Conservation (phyloP, 495 filamentous ascomycete species). For the Penicillium waksmanii region DNA sequence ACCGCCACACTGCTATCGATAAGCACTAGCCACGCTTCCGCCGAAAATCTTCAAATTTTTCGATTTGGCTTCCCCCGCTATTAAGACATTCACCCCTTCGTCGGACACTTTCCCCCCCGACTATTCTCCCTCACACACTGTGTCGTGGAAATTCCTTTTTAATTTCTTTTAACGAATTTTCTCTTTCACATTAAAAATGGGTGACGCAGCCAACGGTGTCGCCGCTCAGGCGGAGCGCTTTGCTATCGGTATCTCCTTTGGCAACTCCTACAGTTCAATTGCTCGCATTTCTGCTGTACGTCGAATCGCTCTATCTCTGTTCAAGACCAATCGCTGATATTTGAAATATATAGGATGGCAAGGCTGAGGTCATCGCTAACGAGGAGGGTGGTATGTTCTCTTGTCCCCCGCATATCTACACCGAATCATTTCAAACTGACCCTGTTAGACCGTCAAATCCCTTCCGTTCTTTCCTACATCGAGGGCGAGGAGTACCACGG, state of each 20-base stretch:
- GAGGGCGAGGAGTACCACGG: conserved; percentile 96
- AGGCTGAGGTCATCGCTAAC: conserved; percentile 97
- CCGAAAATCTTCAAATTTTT: conserved; percentile 38
- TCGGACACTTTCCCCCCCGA: conserved; percentile 22
- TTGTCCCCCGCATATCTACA: conserved; percentile 15
- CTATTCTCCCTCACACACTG: conserved; percentile 19
- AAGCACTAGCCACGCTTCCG: conserved; percentile 42
- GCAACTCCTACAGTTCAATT: conserved; percentile 97
- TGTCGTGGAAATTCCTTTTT: conserved; percentile 20
- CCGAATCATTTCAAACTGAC: conserved; percentile 17
- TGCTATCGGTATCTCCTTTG: conserved; percentile 95
- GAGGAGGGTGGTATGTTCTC: conserved; percentile 85
- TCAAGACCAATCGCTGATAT: neutral
- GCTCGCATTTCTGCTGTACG: conserved; percentile 74
- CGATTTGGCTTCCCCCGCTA: conserved; percentile 31
- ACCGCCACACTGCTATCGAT: conserved; percentile 47
- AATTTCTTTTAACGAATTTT: conserved; percentile 15
- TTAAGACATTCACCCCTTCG: conserved; percentile 21
- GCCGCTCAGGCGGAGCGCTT: conserved; percentile 59
- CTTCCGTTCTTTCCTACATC: conserved; percentile 90
- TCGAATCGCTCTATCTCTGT: conserved; percentile 5
- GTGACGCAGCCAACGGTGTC: conserved; percentile 51
- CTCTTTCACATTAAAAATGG: conserved; percentile 50
- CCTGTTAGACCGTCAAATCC: conserved; percentile 87
- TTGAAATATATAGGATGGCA: conserved; percentile 67